A percentile compares a stretch with the other conserved stretches of the same genome.
These are phyloP conservation scores for Aspergillus mulundensis DNA, from an alignment of 495 filamentous ascomycete genomes.

Conservation along the genomic window DNA sequence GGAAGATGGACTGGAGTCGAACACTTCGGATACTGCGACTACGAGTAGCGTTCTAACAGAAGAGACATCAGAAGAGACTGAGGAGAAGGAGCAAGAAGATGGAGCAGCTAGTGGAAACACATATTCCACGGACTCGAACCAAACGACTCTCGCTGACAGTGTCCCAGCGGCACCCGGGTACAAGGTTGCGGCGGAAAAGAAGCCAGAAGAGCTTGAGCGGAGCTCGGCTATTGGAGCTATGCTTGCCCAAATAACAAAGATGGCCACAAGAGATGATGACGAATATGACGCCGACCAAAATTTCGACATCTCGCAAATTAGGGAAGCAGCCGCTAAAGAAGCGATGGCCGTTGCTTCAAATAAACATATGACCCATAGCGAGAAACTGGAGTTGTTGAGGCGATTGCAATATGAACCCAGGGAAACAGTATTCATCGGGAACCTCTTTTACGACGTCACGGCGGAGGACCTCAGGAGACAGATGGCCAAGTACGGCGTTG, in stretches of 20 bases:
- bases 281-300: background rate
- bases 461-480: slow-evolving; percentile 64
- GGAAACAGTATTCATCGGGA: slow-evolving; percentile 69
- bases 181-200: background rate
- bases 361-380: background rate
- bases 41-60: background rate
- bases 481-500: slow-evolving; percentile 61
- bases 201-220: background rate
- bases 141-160: background rate
- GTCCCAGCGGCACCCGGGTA: background rate
- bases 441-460: slow-evolving; percentile 80
- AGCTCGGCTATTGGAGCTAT: background rate
- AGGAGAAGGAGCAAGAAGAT: background rate
- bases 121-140: background rate
- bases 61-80: too few relatives aligned
- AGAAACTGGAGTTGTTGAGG: background rate
- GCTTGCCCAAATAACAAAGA: background rate
- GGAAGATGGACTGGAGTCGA: background rate
- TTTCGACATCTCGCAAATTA: slow-evolving; percentile 1
- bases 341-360: slow-evolving; percentile 1
- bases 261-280: background rate
- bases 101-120: background rate
- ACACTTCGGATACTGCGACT: background rate
- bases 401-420: slow-evolving; percentile 18
- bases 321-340: background rate